These are phyloP conservation scores for Penicillium bovifimosum DNA, from an alignment of 495 filamentous ascomycete genomes.

Conservation along the genomic window DNA sequence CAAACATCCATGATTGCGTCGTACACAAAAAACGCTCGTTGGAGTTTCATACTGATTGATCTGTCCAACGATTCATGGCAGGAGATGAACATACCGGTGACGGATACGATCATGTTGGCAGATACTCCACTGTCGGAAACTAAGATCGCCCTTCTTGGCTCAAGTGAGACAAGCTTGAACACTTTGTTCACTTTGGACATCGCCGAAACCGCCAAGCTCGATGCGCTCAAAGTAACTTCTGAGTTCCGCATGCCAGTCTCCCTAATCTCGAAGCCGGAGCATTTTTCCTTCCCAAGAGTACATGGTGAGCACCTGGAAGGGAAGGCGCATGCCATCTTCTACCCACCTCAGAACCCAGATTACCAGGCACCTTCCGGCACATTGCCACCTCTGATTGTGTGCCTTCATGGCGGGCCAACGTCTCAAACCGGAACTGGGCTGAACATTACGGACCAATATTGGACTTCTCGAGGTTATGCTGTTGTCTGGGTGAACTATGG, in stretches of 20 bases:
- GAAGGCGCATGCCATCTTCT: slow-evolving; percentile 32
- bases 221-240: slow-evolving; percentile 5
- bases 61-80: slow-evolving; percentile 11
- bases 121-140: slow-evolving; percentile 15
- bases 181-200: slow-evolving; percentile 14
- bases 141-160: slow-evolving; percentile 3
- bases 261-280: slow-evolving; percentile 26
- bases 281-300: slow-evolving; percentile 31
- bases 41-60: slow-evolving; percentile 26
- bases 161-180: slow-evolving; percentile 2
- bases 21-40: slow-evolving; percentile 17
- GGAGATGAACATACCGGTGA: slow-evolving; percentile 2
- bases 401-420: slow-evolving; percentile 42
- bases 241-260: slow-evolving; percentile 17
- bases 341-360: slow-evolving; percentile 33
- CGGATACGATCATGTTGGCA: slow-evolving; percentile 2
- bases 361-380: slow-evolving; percentile 23
- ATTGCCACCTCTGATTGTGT: slow-evolving; percentile 39
- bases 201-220: slow-evolving; percentile 1
- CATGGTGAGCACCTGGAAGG: slow-evolving; percentile 13
- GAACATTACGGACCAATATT: slow-evolving; percentile 35
- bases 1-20: slow-evolving; percentile 21
- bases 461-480: slow-evolving; percentile 42
- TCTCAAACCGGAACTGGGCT: slow-evolving; percentile 29
- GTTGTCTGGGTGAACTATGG: slow-evolving; percentile 38